Evolutionary conservation across 169 alveolate genomes (phyloP).

Genomic region (Plasmodium gallinaceum): DNA sequence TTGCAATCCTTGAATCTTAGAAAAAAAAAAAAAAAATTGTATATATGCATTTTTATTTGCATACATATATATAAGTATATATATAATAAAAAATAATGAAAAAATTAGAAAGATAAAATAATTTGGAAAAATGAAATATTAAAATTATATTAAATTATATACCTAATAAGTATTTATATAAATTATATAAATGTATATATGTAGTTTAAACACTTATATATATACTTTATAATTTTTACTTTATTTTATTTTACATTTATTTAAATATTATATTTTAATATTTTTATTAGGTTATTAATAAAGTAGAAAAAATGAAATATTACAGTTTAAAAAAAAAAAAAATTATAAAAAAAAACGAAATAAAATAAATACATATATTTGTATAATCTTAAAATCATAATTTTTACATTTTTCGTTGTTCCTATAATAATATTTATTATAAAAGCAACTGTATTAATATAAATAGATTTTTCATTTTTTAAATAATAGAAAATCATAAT

Average conservation of each 20-base stretch:
- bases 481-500: neutral
- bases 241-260: conserved; percentile 27
- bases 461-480: neutral
- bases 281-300: conserved; percentile 37
- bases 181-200: neutral
- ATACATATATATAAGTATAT: too few relatives aligned
- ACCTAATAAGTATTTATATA: too few relatives aligned
- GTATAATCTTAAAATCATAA: conserved; percentile 20
- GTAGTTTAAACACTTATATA: conserved; percentile 8
- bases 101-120: too few relatives aligned
- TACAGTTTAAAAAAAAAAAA: conserved; percentile 5
- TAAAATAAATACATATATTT: conserved; percentile 32
- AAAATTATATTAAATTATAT: too few relatives aligned
- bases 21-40: neutral
- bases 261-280: conserved; percentile 14
- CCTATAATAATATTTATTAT: conserved; percentile 22
- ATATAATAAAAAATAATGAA: too few relatives aligned
- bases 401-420: conserved; percentile 14
- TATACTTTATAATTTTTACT: neutral
- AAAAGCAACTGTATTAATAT: conserved; percentile 13
- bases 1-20: neutral
- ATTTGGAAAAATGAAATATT: too few relatives aligned
- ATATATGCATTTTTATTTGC: too few relatives aligned
- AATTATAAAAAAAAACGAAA: conserved; percentile 28
- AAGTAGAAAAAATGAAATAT: conserved; percentile 25